phyloP scores from a whole-genome alignment of 768 basidiomycete species.

The Xerocomellus amylosporus region DNA sequence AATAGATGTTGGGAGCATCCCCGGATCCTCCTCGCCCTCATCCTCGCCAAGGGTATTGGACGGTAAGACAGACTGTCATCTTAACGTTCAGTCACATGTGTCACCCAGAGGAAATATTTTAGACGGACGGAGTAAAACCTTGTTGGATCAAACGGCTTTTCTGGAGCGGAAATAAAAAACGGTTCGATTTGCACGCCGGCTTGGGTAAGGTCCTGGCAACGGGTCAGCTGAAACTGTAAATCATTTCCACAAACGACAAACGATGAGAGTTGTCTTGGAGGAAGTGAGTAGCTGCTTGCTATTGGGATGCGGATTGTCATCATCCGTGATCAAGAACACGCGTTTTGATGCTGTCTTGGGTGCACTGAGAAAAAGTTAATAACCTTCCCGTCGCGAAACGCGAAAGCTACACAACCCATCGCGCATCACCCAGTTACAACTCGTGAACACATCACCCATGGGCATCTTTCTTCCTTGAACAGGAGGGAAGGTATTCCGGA shows the following conservation, averaged over 20 bases:
- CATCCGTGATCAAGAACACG: slow-evolving; percentile 90
- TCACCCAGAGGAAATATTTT: background rate
- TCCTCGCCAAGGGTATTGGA: slow-evolving; percentile 45
- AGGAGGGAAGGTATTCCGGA: slow-evolving; percentile 64
- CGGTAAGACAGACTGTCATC: slow-evolving; percentile 54
- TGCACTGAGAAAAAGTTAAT: slow-evolving; percentile 45
- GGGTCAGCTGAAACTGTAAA: background rate
- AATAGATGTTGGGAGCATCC: slow-evolving; percentile 61
- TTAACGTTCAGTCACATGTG: slow-evolving; percentile 5
- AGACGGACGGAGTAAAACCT: slow-evolving; percentile 76
- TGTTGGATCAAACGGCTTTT: slow-evolving; percentile 63
- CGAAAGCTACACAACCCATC: slow-evolving; percentile 57
- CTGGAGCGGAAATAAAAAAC: slow-evolving; percentile 77
- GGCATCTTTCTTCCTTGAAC: slow-evolving; percentile 57
- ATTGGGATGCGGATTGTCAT: slow-evolving; percentile 44
- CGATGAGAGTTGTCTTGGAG: slow-evolving; percentile 68
- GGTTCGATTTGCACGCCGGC: slow-evolving; percentile 79
- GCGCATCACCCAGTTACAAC: slow-evolving; percentile 85
- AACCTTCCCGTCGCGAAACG: slow-evolving; percentile 15
- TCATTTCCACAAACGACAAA: slow-evolving; percentile 32
- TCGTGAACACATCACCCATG: slow-evolving; percentile 87
- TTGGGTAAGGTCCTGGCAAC: slow-evolving; percentile 71
- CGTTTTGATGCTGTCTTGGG: slow-evolving; percentile 90
- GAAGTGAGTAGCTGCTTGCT: slow-evolving; percentile 62
- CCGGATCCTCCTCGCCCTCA: slow-evolving; percentile 49